phyloP scores from a whole-genome alignment of 2,329 filamentous ascomycete genomes.

The Phialophora verrucosa region DNA sequence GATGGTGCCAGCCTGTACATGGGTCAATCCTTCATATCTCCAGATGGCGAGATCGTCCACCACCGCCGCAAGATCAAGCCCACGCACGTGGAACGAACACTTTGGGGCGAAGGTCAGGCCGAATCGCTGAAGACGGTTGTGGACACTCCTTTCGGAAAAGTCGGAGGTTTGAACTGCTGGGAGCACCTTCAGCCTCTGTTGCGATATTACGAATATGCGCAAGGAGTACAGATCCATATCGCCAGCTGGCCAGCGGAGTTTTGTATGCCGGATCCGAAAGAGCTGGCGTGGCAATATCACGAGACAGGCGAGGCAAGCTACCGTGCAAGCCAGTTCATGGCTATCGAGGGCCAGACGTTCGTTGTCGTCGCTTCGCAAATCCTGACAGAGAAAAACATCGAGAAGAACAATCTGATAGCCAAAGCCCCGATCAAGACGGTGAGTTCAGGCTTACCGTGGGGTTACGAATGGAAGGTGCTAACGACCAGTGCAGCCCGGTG shows the following conservation, averaged over 20 bases:
- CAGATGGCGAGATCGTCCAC: slow-evolving; percentile 49
- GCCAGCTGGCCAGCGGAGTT: slow-evolving; percentile 53
- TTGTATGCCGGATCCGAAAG: slow-evolving; percentile 8
- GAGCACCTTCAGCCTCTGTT: slow-evolving; percentile 60
- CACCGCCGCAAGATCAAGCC: slow-evolving; percentile 59
- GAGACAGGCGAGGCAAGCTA: slow-evolving; percentile 17
- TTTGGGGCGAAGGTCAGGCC: slow-evolving; percentile 56
- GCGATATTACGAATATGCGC: slow-evolving; percentile 54
- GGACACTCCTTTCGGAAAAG: slow-evolving; percentile 46
- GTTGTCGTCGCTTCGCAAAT: slow-evolving; percentile 22
- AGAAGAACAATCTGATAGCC: slow-evolving; percentile 7
- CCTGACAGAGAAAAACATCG: slow-evolving; percentile 7
- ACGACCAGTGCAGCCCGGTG: slow-evolving; percentile 38
- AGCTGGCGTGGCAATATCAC: slow-evolving; percentile 10
- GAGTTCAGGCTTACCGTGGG: no score
- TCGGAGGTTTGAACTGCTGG: slow-evolving; percentile 54
- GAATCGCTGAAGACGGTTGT: slow-evolving; percentile 51
- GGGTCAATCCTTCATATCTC: slow-evolving; percentile 52
- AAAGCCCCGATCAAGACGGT: slow-evolving; percentile 5
- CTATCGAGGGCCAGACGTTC: slow-evolving; percentile 19
- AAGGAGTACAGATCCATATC: slow-evolving; percentile 56
- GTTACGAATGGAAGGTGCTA: no score
- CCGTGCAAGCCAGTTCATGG: slow-evolving; percentile 15
- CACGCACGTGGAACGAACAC: slow-evolving; percentile 59
- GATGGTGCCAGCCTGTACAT: slow-evolving; percentile 52